Percentiles rank a stretch among this genome's conserved stretches.
These are phyloP conservation scores for Aspergillus sojae DNA, from an alignment of 2,329 filamentous ascomycete genomes.

Conservation along the genomic window DNA sequence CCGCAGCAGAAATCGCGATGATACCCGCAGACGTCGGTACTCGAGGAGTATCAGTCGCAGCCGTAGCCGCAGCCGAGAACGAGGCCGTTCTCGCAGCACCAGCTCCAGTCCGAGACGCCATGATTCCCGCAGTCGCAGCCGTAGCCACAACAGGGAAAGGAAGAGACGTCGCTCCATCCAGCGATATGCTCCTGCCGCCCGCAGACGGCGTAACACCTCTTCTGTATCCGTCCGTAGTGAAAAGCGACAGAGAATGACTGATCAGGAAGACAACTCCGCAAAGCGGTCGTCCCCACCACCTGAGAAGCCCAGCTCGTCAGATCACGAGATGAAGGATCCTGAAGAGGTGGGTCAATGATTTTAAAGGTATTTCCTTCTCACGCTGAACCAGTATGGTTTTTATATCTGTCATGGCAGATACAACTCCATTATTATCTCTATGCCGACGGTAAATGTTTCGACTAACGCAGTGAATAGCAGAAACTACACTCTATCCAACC, in stretches of 20 bases:
- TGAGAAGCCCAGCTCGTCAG: slow-evolving; percentile 18
- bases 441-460: not conserved
- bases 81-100: slow-evolving; percentile 33
- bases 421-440: not conserved
- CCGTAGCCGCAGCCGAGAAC: slow-evolving; percentile 36
- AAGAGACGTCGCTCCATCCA: slow-evolving; percentile 49
- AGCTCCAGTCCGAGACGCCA: slow-evolving; percentile 46
- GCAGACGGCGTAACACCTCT: slow-evolving; percentile 46
- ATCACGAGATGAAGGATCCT: slow-evolving; percentile 27
- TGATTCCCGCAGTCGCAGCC: slow-evolving; percentile 33
- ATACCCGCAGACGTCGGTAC: slow-evolving; percentile 32
- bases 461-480: slow-evolving; percentile 20
- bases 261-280: slow-evolving; percentile 34
- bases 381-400: not conserved
- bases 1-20: slow-evolving; percentile 37
- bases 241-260: slow-evolving; percentile 46
- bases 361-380: slow-evolving; percentile 12
- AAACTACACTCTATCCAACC: slow-evolving; percentile 15
- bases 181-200: slow-evolving; percentile 47
- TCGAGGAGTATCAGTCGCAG: slow-evolving; percentile 32
- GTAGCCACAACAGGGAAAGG: slow-evolving; percentile 33
- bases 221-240: slow-evolving; percentile 45
- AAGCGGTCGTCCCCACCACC: slow-evolving; percentile 26
- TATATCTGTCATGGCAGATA: slow-evolving; percentile 18
- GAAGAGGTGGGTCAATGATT: slow-evolving; percentile 38